Base-by-base conservation (phyloP, 2,329 filamentous ascomycete species). In the Pyricularia grisea region DNA sequence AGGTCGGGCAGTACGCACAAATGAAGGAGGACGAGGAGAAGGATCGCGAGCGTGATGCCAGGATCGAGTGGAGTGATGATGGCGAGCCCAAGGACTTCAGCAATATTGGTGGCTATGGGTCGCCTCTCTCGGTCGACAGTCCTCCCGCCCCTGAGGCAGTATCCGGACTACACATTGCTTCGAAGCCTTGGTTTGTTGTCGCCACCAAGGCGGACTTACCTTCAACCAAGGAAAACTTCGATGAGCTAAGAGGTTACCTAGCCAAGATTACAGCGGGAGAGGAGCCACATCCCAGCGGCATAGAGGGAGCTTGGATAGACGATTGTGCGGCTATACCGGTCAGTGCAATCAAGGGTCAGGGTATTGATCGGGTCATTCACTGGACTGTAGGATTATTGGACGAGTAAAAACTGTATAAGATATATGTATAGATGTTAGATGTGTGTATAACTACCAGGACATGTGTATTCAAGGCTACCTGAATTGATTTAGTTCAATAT, bases 181-280 rank as follows among this genome's bases (percentile, higher is more conserved):
- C 87, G 42, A 99, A 99, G 81, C 94, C 95, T 0, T 99, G 95
- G 95, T 95, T 97, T 75, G 94, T 97, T 5, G 89, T 97, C 63
- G 94, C 92, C 1, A 97, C 94, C 25, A 98, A 98, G 79, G 94
- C 92, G 0, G 94, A 98, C 77, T 77, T 97, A 68, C 87, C 89
- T 3, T 86, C 85, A 3, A 97, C 95, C 1, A 87, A 93, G 77
- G 85, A 88, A 28, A 96, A 95, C 76, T 99, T 92, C 77, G 79
- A 78, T 50, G 79, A 81, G 67, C 81, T 99, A 73, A 88, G 88
- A 72, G 79, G 80, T 10, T 97, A 97, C 78, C 79, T 99, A 4
- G 82, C 85, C 4, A 81, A 81, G 4, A 84, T 98, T 28, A 86
- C 86, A 67, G 81, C 81, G 0, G 90, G 90, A 1, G 79, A 81